Evolutionary conservation across 805 yeast species (phyloP), one percentile per base, ranked within the genome.

Genomic region (Metschnikowia proteae): DNA sequence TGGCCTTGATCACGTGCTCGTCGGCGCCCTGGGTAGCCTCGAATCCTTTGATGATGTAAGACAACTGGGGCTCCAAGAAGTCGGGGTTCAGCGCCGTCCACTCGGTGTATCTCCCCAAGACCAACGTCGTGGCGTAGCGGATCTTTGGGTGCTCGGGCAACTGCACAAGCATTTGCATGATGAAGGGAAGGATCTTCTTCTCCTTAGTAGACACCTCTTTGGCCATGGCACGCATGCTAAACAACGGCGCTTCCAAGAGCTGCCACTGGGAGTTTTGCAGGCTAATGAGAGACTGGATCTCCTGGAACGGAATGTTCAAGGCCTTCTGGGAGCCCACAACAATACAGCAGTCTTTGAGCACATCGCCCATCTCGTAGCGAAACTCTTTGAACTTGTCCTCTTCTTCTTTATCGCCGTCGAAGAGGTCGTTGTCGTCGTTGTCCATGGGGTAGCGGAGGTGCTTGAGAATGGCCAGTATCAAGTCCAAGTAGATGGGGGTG

Each of bases 331-430:
- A 75, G 1, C 98, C 98, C 38, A 88, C 82, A 3, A 94, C 92
- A 1, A 88, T 87, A 58, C 97, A 88, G 71, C 98, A 90, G 63
- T 90, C 96, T 62, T 95, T 95, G 52, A 94, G 71, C n/a, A 92
- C 96, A 64, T 94, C 98, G 34, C 98, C 98, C 87, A 94, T 88
- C 48, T 89, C 96, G 67, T 94, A 94, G 60, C 99, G 78, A 68
- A 92, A 94, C 50, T 89, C 95, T 60, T 88, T 83, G 65, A 94
- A 94, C 65, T 89, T 88, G 62, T 95, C 99, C 62, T 90, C 96
- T 47, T 81, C 86, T 62, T 89, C 97, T 55, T 73, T 76, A 60
- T 87, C 89, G 27, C 74, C 75, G 26, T 76, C 75, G 59, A 92
- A 92, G 17, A 82, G 62, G 44, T 73, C 76, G 27, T 47, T 41